Conservation (phyloP, 495 filamentous ascomycete genomes). For the Penicillium cinerascens region DNA sequence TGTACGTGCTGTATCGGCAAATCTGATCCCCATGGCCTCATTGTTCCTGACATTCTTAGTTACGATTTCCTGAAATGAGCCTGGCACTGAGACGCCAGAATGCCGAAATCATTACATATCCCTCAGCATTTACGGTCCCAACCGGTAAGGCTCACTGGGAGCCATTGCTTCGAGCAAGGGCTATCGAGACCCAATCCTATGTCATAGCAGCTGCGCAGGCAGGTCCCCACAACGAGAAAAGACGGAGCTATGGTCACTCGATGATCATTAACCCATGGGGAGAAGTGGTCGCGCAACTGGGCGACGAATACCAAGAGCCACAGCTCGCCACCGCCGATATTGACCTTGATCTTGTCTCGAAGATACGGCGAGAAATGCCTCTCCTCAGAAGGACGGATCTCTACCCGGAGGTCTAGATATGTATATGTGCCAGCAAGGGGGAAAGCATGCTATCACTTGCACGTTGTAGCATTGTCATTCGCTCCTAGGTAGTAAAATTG, state of each 20-base stretch:
- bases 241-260: slow-evolving; percentile 83
- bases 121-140: slow-evolving; percentile 85
- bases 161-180: slow-evolving; percentile 68
- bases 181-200: slow-evolving; percentile 86
- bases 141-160: slow-evolving; percentile 89
- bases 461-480: background rate
- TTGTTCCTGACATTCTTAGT: slow-evolving; percentile 18
- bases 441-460: too few relatives aligned
- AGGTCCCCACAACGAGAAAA: slow-evolving; percentile 71
- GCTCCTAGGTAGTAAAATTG: background rate
- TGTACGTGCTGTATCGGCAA: slow-evolving; percentile 35
- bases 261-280: slow-evolving; percentile 92
- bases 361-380: slow-evolving; percentile 60
- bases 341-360: slow-evolving; percentile 47
- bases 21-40: too few relatives aligned
- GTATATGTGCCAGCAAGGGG: background rate
- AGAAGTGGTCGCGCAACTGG: slow-evolving; percentile 61
- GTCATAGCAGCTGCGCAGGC: slow-evolving; percentile 87
- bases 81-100: slow-evolving; percentile 61
- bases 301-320: slow-evolving; percentile 47
- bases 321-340: slow-evolving; percentile 51
- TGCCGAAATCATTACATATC: slow-evolving; percentile 80
- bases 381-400: slow-evolving; percentile 60
- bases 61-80: slow-evolving; percentile 78
- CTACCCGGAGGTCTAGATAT: slow-evolving; percentile 51